Percentiles rank a stretch among this genome's conserved stretches.
phyloP scores from a whole-genome alignment of 306 rosid species.

The Lathyrus oleraceus region DNA sequence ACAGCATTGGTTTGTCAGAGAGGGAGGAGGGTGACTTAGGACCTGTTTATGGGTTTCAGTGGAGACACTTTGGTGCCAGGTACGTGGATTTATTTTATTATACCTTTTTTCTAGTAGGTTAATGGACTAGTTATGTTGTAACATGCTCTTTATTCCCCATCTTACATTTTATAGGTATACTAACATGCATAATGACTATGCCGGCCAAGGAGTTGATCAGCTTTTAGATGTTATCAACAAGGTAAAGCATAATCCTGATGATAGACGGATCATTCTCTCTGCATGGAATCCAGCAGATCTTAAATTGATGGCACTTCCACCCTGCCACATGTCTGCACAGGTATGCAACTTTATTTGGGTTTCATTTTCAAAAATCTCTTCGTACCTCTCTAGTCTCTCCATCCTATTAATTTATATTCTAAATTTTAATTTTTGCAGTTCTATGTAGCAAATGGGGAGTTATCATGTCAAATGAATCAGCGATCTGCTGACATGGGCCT shows the following conservation, averaged over 20 bases:
- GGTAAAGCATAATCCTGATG: constrained; percentile 81
- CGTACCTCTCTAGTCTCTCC: not conserved
- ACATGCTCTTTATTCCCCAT: not conserved
- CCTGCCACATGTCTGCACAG: constrained; percentile 98
- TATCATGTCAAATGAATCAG: constrained; percentile 97
- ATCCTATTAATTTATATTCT: not conserved
- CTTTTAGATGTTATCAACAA: constrained; percentile 80
- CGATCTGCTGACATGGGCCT: constrained; percentile 95
- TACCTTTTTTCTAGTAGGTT: constrained; percentile 8
- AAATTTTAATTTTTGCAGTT: constrained; percentile 57
- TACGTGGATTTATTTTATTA: constrained; percentile 43
- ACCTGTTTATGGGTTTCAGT: constrained; percentile 93
- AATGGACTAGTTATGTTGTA: constrained; percentile 12
- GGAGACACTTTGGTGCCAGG: constrained; percentile 99
- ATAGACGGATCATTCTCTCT: constrained; percentile 79
- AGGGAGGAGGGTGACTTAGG: constrained; percentile 98
- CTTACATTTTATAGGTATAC: constrained; percentile 62
- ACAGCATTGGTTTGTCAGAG: constrained; percentile 81
- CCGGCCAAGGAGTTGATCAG: constrained; percentile 93
- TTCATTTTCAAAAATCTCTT: constrained; percentile 8
- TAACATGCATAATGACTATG: constrained; percentile 83
- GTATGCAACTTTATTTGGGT: constrained; percentile 43
- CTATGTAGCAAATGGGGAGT: constrained; percentile 82
- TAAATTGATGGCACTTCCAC: constrained; percentile 93
- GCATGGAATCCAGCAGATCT: constrained; percentile 97